Conservation (phyloP, 768 basidiomycete species). For the Tricholoma bakamatsutake region DNA sequence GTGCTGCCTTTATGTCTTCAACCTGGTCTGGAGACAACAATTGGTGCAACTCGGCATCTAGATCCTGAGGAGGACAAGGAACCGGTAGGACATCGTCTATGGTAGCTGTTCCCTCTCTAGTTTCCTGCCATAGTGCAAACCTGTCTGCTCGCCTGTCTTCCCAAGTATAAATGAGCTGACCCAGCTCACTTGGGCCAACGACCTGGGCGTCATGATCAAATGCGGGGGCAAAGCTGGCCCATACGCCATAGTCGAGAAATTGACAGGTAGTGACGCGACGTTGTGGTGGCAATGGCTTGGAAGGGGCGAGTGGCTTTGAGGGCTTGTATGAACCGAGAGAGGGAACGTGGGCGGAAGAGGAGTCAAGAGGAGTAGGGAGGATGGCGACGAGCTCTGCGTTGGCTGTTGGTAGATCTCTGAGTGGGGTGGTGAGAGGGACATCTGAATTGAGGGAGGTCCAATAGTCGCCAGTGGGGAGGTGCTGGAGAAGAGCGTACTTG, state of each 20-base stretch:
- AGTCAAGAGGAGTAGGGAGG: slow-evolving; percentile 53
- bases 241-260: slow-evolving; percentile 77
- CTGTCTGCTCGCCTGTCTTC: slow-evolving; percentile 35
- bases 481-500: slow-evolving; percentile 75
- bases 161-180: slow-evolving; percentile 50
- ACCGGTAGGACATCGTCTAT: slow-evolving; percentile 20
- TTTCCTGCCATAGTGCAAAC: slow-evolving; percentile 20
- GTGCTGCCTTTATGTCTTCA: slow-evolving; percentile 49
- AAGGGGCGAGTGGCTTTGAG: slow-evolving; percentile 33
- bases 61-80: slow-evolving; percentile 14
- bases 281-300: slow-evolving; percentile 38
- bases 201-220: slow-evolving; percentile 77
- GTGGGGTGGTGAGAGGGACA: slow-evolving; percentile 27
- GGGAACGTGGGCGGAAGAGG: slow-evolving; percentile 29
- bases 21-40: slow-evolving; percentile 54
- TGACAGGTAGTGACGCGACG: slow-evolving; percentile 56
- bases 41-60: slow-evolving; percentile 41
- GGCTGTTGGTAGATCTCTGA: slow-evolving; percentile 52
- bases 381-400: slow-evolving; percentile 75
- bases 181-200: slow-evolving; percentile 56
- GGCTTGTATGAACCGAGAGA: slow-evolving; percentile 57
- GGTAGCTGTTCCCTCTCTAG: slow-evolving; percentile 20
- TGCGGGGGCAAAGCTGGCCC: slow-evolving; percentile 69
- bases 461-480: slow-evolving; percentile 69
- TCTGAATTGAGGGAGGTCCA: slow-evolving; percentile 68